Conservation (phyloP, 2,329 filamentous ascomycete genomes). For the Ophiocordyceps camponoti-rufipedis region DNA sequence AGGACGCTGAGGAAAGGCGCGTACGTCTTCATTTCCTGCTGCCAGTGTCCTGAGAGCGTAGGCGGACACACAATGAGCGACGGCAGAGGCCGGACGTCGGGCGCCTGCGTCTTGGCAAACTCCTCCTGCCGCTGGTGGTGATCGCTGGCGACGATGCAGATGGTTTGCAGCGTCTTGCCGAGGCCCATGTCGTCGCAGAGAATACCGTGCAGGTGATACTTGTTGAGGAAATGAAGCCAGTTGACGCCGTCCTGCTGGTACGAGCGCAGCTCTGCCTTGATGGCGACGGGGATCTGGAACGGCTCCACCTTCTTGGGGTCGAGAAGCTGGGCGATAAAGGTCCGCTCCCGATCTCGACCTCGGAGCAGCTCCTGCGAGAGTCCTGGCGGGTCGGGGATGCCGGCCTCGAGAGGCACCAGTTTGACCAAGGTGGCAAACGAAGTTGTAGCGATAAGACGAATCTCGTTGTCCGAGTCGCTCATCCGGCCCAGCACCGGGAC, state of each 20-base stretch:
- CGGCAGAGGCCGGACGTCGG: constrained; percentile 63
- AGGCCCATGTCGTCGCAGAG: constrained; percentile 99
- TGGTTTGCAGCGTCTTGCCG: constrained; percentile 89
- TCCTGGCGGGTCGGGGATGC: constrained; percentile 90
- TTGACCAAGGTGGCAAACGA: constrained; percentile 96
- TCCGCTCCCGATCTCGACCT: constrained; percentile 82
- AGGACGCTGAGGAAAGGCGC: constrained; percentile 83
- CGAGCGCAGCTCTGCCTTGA: constrained; percentile 88
- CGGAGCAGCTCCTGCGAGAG: constrained; percentile 75
- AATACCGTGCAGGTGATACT: constrained; percentile 93
- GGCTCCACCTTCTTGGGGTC: constrained; percentile 93
- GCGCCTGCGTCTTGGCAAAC: constrained; percentile 61
- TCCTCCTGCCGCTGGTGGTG: constrained; percentile 88
- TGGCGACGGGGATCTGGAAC: constrained; percentile 85
- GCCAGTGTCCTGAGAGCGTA: constrained; percentile 93
- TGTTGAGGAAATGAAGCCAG: constrained; percentile 95
- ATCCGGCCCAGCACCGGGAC: constrained; percentile 92
- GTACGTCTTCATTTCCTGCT: constrained; percentile 91
- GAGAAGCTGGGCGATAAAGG: constrained; percentile 90
- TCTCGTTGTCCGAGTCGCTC: constrained; percentile 95
- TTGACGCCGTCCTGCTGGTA: constrained; percentile 99
- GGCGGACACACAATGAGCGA: constrained; percentile 93
- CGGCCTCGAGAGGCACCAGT: constrained; percentile 87
- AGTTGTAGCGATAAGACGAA: constrained; percentile 84
- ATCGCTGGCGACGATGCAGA: constrained; percentile 96